Percentiles rank a stretch among this genome's conserved stretches.
Conservation (phyloP, 2,329 filamentous ascomycete species). For the Pyricularia grisea region DNA sequence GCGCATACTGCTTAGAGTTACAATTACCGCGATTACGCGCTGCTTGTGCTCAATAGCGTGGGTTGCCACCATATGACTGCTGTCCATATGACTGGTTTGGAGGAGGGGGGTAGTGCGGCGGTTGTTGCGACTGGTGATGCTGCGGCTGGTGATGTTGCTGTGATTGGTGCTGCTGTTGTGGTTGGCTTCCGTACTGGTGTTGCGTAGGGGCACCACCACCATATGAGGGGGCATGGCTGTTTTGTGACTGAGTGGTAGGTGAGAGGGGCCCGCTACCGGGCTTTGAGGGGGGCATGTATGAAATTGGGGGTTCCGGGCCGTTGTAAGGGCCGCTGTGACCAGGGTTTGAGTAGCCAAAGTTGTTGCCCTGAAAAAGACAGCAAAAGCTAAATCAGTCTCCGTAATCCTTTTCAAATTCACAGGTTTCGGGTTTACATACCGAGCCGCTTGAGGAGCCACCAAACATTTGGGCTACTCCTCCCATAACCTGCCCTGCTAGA, state of each 20-base stretch:
- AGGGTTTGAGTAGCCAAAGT: constrained; percentile 54
- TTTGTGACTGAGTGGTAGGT: constrained; percentile 11
- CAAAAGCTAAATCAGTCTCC: neutral
- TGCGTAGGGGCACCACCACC: constrained; percentile 13
- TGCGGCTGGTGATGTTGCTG: neutral
- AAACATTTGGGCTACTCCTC: constrained; percentile 43
- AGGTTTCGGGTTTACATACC: constrained; percentile 19
- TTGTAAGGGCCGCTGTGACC: constrained; percentile 47
- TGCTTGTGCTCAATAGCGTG: constrained; percentile 8
- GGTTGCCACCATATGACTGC: neutral
- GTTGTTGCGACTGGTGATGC: neutral
- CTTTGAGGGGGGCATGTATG: constrained; percentile 38
- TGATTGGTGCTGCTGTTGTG: neutral
- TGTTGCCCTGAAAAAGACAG: constrained; percentile 13
- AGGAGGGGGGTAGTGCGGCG: neutral
- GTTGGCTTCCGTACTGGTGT: constrained; percentile 2
- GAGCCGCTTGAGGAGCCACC: constrained; percentile 30
- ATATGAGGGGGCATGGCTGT: constrained; percentile 16
- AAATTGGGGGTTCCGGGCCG: constrained; percentile 52
- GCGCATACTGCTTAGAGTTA: neutral
- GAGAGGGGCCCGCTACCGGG: constrained; percentile 13
- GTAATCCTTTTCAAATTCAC: neutral
- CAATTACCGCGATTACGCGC: neutral
- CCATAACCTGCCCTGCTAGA: constrained; percentile 43
- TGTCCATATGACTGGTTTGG: constrained; percentile 4